Base-by-base conservation (phyloP, 441 rosid species). In the Populus trichocarpa region DNA sequence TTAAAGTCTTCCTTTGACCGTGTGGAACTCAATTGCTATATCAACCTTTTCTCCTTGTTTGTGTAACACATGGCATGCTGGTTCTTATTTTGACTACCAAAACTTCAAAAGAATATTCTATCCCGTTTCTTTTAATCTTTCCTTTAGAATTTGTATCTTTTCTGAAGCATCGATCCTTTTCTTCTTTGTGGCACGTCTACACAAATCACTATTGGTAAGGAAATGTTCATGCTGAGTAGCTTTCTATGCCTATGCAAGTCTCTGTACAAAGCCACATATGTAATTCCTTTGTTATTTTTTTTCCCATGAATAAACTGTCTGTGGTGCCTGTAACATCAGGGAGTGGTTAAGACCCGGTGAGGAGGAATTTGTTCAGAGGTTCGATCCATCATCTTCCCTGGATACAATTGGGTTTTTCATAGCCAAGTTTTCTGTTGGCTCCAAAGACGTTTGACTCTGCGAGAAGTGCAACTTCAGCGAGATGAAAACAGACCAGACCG, bases 331-430 rank as follows among this genome's bases (percentile, higher is more conserved):
- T 67, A 69, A 28, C 63, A 36, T 46, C 89, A 96, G 99, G 92
- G 94, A 94, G 75, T 94, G 99, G 99, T 81, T 96, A 81, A 91
- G 88, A 84, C 92, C 98, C 0, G 97, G 97, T 2, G 99, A 96
- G 76, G 99, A 94, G 78, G 89, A 91, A 61, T 73, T 92, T 71
- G 98, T 96, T 82, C 99, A 96, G 86, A 91, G 97, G 82, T 96
- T 96, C 70, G 98, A 96, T 83, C 96, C 98, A 3, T 94, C 98
- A 6, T 83, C 97, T 78, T 77, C 91, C 25, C 91, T 96, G 12
- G 98, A 96, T 73, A 94, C 98, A 6, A 94, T 96, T 2, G 98
- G 99, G 6, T 96, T 96, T 86, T 96, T 94, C 87, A 92, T 96
- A 72, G 99, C 98, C 78, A 96, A 94, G 86, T 96, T 92, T 83